Conservation (phyloP, 2,329 filamentous ascomycete genomes). For the Rutstroemia sp. region DNA sequence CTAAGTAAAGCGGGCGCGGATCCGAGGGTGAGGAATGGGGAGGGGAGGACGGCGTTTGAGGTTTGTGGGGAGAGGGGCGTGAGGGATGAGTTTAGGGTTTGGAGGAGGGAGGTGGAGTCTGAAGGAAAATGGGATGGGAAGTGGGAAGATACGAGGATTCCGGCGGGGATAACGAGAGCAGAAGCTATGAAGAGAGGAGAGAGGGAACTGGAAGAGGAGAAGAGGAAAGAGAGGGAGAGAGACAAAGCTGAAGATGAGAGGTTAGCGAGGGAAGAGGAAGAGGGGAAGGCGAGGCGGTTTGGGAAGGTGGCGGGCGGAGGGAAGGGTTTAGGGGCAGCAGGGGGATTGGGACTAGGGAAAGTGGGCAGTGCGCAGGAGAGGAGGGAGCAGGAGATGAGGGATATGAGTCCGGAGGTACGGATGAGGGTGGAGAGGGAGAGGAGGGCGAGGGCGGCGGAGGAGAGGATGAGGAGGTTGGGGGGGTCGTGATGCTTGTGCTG, state of each 20-base stretch:
- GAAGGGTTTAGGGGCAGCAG: constrained; percentile 28
- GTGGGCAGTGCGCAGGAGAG: constrained; percentile 68
- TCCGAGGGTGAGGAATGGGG: constrained; percentile 60
- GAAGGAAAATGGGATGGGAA: constrained; percentile 61
- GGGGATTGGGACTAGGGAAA: constrained; percentile 47
- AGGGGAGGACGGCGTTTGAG: constrained; percentile 82
- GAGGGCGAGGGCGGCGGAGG: constrained; percentile 69
- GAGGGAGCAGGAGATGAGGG: constrained; percentile 75
- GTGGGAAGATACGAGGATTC: constrained; percentile 72
- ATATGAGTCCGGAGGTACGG: constrained; percentile 81
- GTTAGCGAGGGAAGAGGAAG: constrained; percentile 49
- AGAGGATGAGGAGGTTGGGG: constrained; percentile 29
- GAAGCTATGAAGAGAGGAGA: constrained; percentile 65
- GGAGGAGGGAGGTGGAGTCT: constrained; percentile 39
- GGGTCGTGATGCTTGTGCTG: too few species aligned
- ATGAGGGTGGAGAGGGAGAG: constrained; percentile 79
- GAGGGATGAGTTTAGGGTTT: constrained; percentile 85
- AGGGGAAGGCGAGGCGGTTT: constrained; percentile 25
- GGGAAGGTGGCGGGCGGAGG: constrained; percentile 30
- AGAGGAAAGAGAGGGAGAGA: constrained; percentile 61
- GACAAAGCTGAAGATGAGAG: constrained; percentile 67
- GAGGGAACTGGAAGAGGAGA: constrained; percentile 62
- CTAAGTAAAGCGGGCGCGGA: constrained; percentile 68
- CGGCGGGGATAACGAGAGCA: constrained; percentile 58
- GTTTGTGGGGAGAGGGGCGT: constrained; percentile 79